Percentiles rank a stretch among this genome's conserved stretches.
phyloP scores from a whole-genome alignment of 148 eudicot species.

The Amaranthus palmeri region DNA sequence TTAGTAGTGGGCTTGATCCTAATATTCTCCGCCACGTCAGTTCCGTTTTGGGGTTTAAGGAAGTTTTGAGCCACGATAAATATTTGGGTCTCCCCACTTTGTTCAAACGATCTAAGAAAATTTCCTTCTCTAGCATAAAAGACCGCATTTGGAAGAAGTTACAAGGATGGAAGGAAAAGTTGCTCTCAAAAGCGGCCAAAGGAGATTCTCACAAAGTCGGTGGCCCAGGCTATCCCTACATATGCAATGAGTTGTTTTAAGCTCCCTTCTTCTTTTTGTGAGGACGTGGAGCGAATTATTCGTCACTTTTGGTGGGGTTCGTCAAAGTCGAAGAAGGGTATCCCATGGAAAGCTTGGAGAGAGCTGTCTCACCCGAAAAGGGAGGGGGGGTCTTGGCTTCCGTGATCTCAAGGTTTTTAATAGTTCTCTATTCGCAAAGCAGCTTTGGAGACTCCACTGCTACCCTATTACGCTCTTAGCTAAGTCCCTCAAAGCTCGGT shows the following conservation, averaged over 20 bases:
- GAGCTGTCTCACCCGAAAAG: neutral
- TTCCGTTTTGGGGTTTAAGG: too few relatives aligned
- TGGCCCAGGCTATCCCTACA: too few relatives aligned
- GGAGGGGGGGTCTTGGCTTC: neutral
- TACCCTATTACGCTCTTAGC: neutral
- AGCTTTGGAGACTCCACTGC: neutral
- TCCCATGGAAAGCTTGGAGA: neutral
- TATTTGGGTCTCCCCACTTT: too few relatives aligned
- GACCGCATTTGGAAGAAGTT: too few relatives aligned
- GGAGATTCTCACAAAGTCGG: too few relatives aligned
- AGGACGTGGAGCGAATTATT: neutral
- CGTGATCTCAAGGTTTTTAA: neutral
- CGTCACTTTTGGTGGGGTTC: neutral
- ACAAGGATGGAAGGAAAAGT: too few relatives aligned
- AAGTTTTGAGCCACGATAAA: too few relatives aligned
- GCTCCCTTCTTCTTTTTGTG: neutral
- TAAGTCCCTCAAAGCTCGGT: neutral
- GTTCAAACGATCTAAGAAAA: too few relatives aligned
- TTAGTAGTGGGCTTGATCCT: neutral
- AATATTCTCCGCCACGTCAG: too few relatives aligned
- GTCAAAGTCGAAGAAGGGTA: neutral
- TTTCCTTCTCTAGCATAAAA: too few relatives aligned
- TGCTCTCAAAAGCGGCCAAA: too few relatives aligned
- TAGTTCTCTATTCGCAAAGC: too few relatives aligned
- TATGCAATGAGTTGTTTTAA: conserved; percentile 1